phyloP scores from a whole-genome alignment of 148 eudicot species.

The Drosera capensis region DNA sequence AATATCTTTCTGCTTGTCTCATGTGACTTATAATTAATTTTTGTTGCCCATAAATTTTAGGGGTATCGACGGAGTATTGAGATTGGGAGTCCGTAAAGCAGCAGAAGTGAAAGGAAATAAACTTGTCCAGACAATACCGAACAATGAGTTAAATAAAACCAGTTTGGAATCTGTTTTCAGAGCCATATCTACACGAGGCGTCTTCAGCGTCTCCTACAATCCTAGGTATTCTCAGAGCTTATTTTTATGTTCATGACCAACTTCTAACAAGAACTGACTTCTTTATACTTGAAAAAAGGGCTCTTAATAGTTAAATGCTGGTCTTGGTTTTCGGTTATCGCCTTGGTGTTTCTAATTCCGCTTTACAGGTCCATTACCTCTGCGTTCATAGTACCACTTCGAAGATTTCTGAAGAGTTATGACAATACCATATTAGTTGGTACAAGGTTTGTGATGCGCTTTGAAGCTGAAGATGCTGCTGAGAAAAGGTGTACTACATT shows the following conservation, averaged over 20 bases:
- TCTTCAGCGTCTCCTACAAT: neutral
- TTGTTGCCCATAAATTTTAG: neutral
- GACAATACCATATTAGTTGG: constrained; percentile 35
- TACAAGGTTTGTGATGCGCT: constrained; percentile 66
- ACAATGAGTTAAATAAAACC: neutral
- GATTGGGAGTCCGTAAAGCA: constrained; percentile 1
- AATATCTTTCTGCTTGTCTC: neutral
- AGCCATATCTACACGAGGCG: neutral
- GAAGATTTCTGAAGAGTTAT: constrained; percentile 51
- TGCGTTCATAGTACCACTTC: constrained; percentile 53
- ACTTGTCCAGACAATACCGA: neutral
- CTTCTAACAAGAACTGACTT: neutral
- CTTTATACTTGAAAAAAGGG: too few relatives aligned
- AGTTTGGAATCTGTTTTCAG: neutral
- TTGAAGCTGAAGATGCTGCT: constrained; percentile 72
- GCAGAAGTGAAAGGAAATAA: neutral
- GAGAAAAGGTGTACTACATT: constrained; percentile 72
- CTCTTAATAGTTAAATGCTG: too few relatives aligned
- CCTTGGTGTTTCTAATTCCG: too few relatives aligned
- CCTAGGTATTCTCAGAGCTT: neutral
- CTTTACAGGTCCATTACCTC: constrained; percentile 69
- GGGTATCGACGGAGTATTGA: neutral
- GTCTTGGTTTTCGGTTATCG: too few relatives aligned
- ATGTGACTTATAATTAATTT: neutral
- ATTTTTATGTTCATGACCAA: neutral